Base-by-base conservation (phyloP, 2,329 filamentous ascomycete genomes). In the Colletotrichum lindemuthianum region DNA sequence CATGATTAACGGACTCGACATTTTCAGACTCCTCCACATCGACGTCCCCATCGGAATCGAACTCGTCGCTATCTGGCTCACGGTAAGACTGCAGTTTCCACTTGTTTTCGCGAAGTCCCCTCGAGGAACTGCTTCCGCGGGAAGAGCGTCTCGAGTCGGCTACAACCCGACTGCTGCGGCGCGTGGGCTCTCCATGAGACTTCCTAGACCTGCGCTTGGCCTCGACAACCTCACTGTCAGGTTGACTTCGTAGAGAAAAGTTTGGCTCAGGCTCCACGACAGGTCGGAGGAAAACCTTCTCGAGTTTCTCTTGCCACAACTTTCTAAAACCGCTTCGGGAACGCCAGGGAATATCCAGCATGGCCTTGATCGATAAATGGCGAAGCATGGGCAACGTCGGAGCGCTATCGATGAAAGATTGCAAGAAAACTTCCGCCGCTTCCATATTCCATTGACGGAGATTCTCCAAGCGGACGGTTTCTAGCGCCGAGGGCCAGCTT, bases 271-370 rank as follows among this genome's bases (percentile, higher is more conserved):
- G 86, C 4, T 81, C 73, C 16, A 76, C 68, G 13, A 74, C 76
- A 2, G 75, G 77, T 13, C 87, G 81, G 52, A 88, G 82, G 70
- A 92, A 94, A 3, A 93, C 84, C 11, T 81, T 82, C 59, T 88
- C 85, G 55, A 97, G 80, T 67, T 84, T 88, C n/a, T 85, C 82
- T 53, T 88, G 88, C 92, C 93, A 97, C 68, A 87, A 86, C 69
- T 90, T 88, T 43, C 94, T 87, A 71, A 97, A 90, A n/a, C 85
- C 84, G 15, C 91, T 91, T 45, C 95, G 88, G 72, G 93, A 88
- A 66, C 93, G 89, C 92, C 93, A 97, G 10, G 91, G 89, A 49
- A 88, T 86, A 71, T 94, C 88, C 51, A 97, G 81, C 75, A 93
- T 95, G 1, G 90, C 89, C 71, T 90, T 92, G 69, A 97, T 86